These are phyloP conservation scores for Thuja plicata DNA, from an alignment of 83 land plant species.

Conservation along the genomic window DNA sequence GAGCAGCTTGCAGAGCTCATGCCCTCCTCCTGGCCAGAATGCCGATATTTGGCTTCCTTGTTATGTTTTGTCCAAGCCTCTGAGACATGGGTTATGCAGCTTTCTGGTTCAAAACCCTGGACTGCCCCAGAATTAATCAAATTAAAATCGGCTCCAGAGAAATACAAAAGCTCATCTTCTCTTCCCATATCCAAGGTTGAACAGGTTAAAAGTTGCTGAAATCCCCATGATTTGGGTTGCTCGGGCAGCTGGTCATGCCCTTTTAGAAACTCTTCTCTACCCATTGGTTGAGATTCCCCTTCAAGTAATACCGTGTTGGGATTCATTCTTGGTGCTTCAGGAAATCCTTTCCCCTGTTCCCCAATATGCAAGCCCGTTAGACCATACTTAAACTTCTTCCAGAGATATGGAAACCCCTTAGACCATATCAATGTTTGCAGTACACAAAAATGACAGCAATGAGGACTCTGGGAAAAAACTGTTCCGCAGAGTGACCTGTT, in stretches of 20 bases:
- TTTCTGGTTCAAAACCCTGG: conserved; percentile 26
- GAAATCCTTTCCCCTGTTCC: neutral
- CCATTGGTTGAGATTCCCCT: neutral
- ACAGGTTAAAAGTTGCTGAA: conserved; percentile 23
- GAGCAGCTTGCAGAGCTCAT: conserved; percentile 7
- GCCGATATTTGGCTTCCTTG: neutral
- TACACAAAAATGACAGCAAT: neutral
- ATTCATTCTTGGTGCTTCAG: neutral
- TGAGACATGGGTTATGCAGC: conserved; percentile 32
- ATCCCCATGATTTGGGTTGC: neutral
- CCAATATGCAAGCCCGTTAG: neutral
- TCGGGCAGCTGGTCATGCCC: neutral
- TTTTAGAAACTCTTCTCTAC: neutral
- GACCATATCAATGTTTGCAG: neutral
- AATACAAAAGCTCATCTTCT: neutral
- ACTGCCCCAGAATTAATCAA: neutral
- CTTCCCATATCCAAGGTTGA: conserved; percentile 20
- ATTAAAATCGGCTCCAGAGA: neutral
- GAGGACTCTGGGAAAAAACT: neutral
- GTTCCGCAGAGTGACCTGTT: neutral
- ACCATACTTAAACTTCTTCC: neutral
- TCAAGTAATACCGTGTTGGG: neutral
- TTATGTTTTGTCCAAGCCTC: conserved; percentile 14
- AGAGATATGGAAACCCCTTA: neutral
- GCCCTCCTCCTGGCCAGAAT: conserved; percentile 9